A percentile compares a stretch with the other conserved stretches of the same genome.
These are phyloP conservation scores for Lineolata rhizophorae DNA, from an alignment of 495 filamentous ascomycete genomes.

Conservation along the genomic window DNA sequence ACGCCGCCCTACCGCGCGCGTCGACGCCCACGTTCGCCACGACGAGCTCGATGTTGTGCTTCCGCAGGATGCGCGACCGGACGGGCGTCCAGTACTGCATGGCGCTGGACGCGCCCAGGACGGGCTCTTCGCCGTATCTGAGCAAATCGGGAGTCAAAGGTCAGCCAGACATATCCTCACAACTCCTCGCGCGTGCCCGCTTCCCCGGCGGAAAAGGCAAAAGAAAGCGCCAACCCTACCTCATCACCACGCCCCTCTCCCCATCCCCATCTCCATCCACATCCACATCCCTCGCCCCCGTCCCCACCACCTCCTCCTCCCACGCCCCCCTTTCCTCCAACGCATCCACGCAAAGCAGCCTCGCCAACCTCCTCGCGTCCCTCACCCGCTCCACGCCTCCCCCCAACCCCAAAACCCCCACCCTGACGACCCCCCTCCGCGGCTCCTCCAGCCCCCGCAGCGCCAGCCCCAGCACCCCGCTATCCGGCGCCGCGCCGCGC, in stretches of 20 bases:
- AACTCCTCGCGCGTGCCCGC: no score
- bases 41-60: constrained; percentile 55
- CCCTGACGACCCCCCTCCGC: constrained; percentile 30
- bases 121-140: constrained; percentile 25
- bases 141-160: background rate
- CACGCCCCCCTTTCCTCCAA: constrained; percentile 38
- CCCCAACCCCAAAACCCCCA: constrained; percentile 48
- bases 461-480: constrained; percentile 71
- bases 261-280: no score
- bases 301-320: constrained; percentile 42
- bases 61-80: constrained; percentile 45
- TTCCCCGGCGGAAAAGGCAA: no score
- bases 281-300: constrained; percentile 21
- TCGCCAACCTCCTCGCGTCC: constrained; percentile 37
- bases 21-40: constrained; percentile 33
- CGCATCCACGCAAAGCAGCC: constrained; percentile 57
- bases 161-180: no score
- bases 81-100: constrained; percentile 35
- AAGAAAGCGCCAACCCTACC: no score
- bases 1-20: constrained; percentile 8
- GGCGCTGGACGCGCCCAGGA: constrained; percentile 19
- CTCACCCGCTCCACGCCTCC: constrained; percentile 24
- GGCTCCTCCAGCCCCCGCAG: constrained; percentile 40
- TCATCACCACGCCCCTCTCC: no score
- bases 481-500: no score